Percentiles rank a stretch among this genome's conserved stretches.
Conservation (phyloP, 2,329 filamentous ascomycete species). For the Ambrosiella xylebori region DNA sequence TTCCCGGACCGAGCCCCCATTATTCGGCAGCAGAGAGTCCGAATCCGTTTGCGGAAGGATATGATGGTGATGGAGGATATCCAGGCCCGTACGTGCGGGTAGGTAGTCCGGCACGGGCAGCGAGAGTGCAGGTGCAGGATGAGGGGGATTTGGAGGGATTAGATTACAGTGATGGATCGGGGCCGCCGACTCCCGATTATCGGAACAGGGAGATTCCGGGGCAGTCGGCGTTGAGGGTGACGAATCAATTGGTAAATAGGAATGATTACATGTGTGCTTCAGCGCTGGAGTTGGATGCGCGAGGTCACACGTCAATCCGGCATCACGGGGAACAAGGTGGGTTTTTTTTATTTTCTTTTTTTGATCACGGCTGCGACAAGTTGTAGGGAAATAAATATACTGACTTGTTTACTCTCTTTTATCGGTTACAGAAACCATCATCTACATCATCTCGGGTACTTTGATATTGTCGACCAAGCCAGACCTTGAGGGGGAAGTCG, state of each 20-base stretch:
- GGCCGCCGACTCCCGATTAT: constrained; percentile 6
- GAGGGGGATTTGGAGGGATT: constrained; percentile 26
- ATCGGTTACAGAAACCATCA: constrained; percentile 39
- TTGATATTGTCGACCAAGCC: constrained; percentile 43
- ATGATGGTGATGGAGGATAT: background rate
- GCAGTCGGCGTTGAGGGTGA: constrained; percentile 7
- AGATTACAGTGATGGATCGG: constrained; percentile 18
- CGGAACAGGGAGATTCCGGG: constrained; percentile 1
- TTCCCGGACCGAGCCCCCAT: background rate
- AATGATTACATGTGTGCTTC: constrained; percentile 49
- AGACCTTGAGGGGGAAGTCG: constrained; percentile 31
- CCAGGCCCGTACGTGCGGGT: background rate
- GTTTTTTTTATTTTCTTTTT: background rate
- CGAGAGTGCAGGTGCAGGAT: constrained; percentile 1
- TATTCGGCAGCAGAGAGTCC: background rate
- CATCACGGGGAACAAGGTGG: constrained; percentile 53
- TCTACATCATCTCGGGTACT: constrained; percentile 45
- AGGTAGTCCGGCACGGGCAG: background rate
- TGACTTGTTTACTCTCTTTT: background rate
- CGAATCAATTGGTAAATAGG: constrained; percentile 32
- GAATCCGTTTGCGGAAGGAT: background rate
- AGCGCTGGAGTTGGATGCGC: constrained; percentile 36
- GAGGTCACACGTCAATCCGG: constrained; percentile 43
- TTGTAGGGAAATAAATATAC: background rate
- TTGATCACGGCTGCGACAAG: background rate